Evolutionary conservation across 202 grass and related monocot genomes (phyloP).

Genomic region (Zoysia matrella): DNA sequence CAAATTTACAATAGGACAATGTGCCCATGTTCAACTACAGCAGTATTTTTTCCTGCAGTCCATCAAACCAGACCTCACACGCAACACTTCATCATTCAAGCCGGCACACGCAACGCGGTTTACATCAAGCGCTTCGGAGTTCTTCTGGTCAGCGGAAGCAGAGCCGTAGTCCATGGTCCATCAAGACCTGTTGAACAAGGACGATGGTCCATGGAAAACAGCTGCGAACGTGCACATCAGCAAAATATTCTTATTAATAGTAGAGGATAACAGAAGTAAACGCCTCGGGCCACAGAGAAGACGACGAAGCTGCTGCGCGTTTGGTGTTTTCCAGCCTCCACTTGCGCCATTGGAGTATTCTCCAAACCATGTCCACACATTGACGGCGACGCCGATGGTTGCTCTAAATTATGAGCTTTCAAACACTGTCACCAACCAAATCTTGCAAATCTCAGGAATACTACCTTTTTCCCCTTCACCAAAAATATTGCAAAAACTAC

Average conservation of each 20-base stretch:
- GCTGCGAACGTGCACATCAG: too few relatives aligned
- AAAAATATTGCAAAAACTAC: background rate
- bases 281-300: background rate
- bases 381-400: background rate
- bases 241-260: too few relatives aligned
- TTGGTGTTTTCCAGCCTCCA: background rate
- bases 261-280: conserved; percentile 6
- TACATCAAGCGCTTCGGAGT: background rate
- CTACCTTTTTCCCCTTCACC: background rate
- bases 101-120: background rate
- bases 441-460: conserved; percentile 31
- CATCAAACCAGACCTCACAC: too few relatives aligned
- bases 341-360: background rate
- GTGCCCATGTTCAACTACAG: too few relatives aligned
- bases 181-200: background rate
- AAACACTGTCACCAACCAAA: background rate
- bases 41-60: too few relatives aligned
- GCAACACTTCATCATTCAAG: background rate
- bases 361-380: background rate
- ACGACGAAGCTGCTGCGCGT: background rate
- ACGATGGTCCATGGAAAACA: background rate
- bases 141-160: background rate
- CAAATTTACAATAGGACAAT: too few relatives aligned
- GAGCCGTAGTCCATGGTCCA: background rate
- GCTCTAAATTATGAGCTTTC: background rate